These are phyloP conservation scores for Penicillium chermesinum DNA, from an alignment of 495 filamentous ascomycete genomes.

Conservation along the genomic window DNA sequence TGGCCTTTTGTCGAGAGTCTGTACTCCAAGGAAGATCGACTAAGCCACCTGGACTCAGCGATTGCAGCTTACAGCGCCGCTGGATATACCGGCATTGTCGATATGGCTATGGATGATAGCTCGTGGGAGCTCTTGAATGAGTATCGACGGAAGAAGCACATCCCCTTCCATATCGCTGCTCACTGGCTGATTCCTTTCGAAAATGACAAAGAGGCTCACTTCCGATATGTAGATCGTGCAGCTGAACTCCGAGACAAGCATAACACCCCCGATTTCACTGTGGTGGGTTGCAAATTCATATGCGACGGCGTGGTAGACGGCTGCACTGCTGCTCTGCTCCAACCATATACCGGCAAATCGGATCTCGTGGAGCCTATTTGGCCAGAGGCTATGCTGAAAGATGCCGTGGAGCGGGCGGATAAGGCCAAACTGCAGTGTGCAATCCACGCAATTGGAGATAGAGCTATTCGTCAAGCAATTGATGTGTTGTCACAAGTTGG, in stretches of 20 bases:
- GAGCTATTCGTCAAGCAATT: conserved; percentile 50
- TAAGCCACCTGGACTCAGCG: conserved; percentile 44
- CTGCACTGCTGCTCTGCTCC: conserved; percentile 57
- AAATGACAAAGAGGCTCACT: conserved; percentile 18
- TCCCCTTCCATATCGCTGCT: conserved; percentile 55
- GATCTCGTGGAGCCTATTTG: conserved; percentile 49
- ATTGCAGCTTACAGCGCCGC: conserved; percentile 47
- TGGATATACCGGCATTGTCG: conserved; percentile 60
- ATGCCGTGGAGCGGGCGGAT: conserved; percentile 51
- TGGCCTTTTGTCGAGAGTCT: conserved; percentile 55
- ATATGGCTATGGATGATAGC: conserved; percentile 67
- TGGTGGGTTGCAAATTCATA: conserved; percentile 65
- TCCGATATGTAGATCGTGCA: conserved; percentile 48
- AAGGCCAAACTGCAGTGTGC: conserved; percentile 55
- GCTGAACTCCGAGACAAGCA: conserved; percentile 47
- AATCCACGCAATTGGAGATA: conserved; percentile 62
- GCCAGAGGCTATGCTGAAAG: conserved; percentile 45
- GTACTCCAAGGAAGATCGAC: conserved; percentile 48
- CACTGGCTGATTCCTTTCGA: conserved; percentile 53
- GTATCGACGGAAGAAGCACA: conserved; percentile 34
- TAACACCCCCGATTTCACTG: conserved; percentile 49
- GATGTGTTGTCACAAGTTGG: conserved; percentile 47
- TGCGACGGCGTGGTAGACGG: conserved; percentile 64
- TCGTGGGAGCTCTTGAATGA: conserved; percentile 53
- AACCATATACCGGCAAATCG: conserved; percentile 51